A percentile compares a stretch with the other conserved stretches of the same genome.
Conservation (phyloP, 352 stramenopile species). For the Globisporangium cystogenes region DNA sequence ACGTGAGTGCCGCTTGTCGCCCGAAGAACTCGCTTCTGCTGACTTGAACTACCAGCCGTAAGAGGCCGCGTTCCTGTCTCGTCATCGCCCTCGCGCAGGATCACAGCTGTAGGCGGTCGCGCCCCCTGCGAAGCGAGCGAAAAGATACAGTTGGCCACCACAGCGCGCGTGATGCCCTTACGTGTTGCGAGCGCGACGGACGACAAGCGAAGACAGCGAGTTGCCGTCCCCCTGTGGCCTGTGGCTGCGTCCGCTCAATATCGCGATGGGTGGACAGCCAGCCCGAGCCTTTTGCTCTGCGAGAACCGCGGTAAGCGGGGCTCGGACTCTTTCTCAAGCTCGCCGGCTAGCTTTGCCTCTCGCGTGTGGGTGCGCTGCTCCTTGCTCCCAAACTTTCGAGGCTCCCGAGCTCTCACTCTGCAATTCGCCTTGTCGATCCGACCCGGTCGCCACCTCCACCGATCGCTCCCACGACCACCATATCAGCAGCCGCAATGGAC, state of each 20-base stretch:
- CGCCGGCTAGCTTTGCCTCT: too few species aligned
- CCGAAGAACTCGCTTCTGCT: too few species aligned
- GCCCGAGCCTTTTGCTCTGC: neutral
- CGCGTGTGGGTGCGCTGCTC: too few species aligned
- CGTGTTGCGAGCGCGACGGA: neutral
- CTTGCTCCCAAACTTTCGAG: neutral
- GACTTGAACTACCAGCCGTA: too few species aligned
- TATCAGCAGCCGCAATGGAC: slow-evolving; percentile 7
- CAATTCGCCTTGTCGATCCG: slow-evolving; percentile 1
- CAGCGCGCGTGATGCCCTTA: neutral
- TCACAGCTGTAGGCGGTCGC: too few species aligned
- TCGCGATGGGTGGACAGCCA: neutral
- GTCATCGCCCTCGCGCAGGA: too few species aligned
- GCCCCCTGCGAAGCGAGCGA: neutral
- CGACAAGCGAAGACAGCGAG: slow-evolving; percentile 1
- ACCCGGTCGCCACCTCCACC: neutral
- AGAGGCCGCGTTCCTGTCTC: too few species aligned
- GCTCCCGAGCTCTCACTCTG: slow-evolving; percentile 3
- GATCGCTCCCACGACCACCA: too few species aligned
- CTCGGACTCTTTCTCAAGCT: too few species aligned
- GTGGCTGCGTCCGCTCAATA: neutral
- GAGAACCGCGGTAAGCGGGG: too few species aligned
- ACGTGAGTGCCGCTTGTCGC: too few species aligned
- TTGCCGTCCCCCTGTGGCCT: neutral
- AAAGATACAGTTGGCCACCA: neutral